phyloP scores from a whole-genome alignment of 352 stramenopile genomes.

The Pythium aristosporum region DNA sequence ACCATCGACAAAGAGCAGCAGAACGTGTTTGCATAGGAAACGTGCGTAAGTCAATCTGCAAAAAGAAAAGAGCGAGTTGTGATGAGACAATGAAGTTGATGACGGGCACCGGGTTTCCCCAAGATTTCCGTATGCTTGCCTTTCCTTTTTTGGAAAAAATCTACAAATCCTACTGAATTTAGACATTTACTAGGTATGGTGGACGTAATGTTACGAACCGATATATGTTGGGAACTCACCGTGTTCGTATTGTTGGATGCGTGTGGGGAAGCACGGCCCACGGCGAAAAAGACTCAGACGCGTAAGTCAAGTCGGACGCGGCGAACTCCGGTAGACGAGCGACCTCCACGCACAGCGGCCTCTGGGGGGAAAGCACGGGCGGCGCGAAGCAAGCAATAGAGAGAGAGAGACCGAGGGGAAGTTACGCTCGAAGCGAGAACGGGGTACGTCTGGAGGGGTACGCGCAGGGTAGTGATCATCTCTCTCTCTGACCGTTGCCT shows the following conservation, averaged over 20 bases:
- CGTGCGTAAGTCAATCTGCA: not conserved
- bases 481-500: too few species aligned
- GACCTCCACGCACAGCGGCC: not conserved
- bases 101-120: too few species aligned
- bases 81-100: not conserved
- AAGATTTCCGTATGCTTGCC: not conserved
- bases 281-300: conserved; percentile 4
- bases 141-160: not conserved
- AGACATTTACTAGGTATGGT: not conserved
- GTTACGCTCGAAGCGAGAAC: not conserved
- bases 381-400: not conserved
- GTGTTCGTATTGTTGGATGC: conserved; percentile 18
- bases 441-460: not conserved
- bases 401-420: not conserved
- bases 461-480: not conserved
- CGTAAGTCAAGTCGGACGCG: conserved; percentile 8
- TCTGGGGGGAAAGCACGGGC: not conserved
- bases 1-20: conserved; percentile 92
- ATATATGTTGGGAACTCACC: conserved; percentile 26
- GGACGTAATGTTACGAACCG: conserved; percentile 18
- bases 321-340: not conserved
- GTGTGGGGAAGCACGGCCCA: conserved; percentile 25
- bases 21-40: conserved; percentile 70
- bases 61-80: not conserved
- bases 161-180: conserved; percentile 9